Percentiles rank a stretch among this genome's conserved stretches.
phyloP scores from a whole-genome alignment of 352 stramenopile genomes.

The Pythium apleroticum region DNA sequence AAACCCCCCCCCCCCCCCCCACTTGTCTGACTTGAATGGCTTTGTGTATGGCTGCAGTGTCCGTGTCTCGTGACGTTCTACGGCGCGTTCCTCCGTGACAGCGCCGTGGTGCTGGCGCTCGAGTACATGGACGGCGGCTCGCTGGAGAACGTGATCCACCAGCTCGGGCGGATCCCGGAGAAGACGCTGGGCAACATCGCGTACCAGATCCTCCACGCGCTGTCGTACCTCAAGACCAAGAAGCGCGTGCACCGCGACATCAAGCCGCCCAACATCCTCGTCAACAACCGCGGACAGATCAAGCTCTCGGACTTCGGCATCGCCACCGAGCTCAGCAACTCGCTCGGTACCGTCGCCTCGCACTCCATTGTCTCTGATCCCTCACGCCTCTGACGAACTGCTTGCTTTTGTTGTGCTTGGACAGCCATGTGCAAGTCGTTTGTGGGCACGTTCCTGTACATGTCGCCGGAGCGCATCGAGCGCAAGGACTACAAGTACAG shows the following conservation, averaged over 20 bases:
- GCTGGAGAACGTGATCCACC: slow-evolving; percentile 85
- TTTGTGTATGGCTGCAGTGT: too few species aligned
- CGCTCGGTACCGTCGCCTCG: too few species aligned
- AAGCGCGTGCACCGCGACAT: slow-evolving; percentile 95
- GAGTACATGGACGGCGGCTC: slow-evolving; percentile 95
- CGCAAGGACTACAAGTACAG: slow-evolving; percentile 87
- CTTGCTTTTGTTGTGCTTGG: background rate
- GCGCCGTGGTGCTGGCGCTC: slow-evolving; percentile 88
- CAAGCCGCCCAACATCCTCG: slow-evolving; percentile 95
- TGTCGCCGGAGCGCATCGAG: slow-evolving; percentile 91
- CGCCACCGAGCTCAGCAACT: slow-evolving; percentile 83
- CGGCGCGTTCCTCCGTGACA: slow-evolving; percentile 88
- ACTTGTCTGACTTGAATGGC: too few species aligned
- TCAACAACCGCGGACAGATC: slow-evolving; percentile 89
- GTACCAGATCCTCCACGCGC: slow-evolving; percentile 93
- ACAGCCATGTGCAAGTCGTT: slow-evolving; percentile 93
- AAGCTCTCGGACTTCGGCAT: slow-evolving; percentile 98
- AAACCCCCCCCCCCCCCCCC: too few species aligned
- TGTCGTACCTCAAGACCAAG: slow-evolving; percentile 94
- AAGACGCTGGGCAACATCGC: slow-evolving; percentile 86
- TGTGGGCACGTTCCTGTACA: slow-evolving; percentile 93
- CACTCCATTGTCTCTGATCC: too few species aligned
- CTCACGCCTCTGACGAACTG: background rate
- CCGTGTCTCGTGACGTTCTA: slow-evolving; percentile 90
- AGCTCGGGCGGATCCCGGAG: slow-evolving; percentile 86